Evolutionary conservation across 768 basidiomycete species (phyloP), one percentile per base, ranked within the genome.

Genomic region (Xanthoconium stramineum): DNA sequence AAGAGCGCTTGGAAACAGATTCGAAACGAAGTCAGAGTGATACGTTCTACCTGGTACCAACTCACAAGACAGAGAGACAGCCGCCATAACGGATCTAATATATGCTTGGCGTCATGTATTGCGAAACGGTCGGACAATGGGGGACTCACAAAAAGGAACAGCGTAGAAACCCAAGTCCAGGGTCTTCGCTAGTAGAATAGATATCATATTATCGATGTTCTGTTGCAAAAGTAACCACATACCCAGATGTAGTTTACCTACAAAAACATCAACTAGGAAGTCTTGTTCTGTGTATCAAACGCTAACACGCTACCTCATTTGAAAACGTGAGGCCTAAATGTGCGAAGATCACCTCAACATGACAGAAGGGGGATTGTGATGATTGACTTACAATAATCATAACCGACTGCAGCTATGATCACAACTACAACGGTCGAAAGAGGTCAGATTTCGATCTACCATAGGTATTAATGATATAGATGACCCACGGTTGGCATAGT

Each of bases 11-110:
- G 5, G 1, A 6, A 30, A 38, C 12, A 3, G 7, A 30, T 30
- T 24, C 24, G 24, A 24, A 24, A 14, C 11, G 12, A 28, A 36
- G 32, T 52, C n/a, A 37, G 24, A 53, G 11, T 12, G 52, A 44
- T n/a, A 46, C 8, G 3, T 29, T 28, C 52, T 19, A 14, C 11
- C 10, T 3, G 3, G 29, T 28, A 6, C 44, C 24, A 24, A 46
- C 52, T 53, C 19, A 53, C 52, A 53, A 1, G 2, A 3, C 28
- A 5, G 52, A 53, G 19, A 53, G 28, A 15, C 24, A 53, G n/a
- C 52, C 52, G 2, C 11, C 52, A 37, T 53, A 53, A 37, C 52
- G 44, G n/a, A 53, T 46, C 52, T 53, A 20, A 28, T 24, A 40
- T 15, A n/a, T 6, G n/a, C 6, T 14, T 17, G 7, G 19, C n/a